Evolutionary conservation across 176 grass and related monocot species (phyloP), one percentile per base, ranked within the genome.

Genomic region (Puya raimondii): DNA sequence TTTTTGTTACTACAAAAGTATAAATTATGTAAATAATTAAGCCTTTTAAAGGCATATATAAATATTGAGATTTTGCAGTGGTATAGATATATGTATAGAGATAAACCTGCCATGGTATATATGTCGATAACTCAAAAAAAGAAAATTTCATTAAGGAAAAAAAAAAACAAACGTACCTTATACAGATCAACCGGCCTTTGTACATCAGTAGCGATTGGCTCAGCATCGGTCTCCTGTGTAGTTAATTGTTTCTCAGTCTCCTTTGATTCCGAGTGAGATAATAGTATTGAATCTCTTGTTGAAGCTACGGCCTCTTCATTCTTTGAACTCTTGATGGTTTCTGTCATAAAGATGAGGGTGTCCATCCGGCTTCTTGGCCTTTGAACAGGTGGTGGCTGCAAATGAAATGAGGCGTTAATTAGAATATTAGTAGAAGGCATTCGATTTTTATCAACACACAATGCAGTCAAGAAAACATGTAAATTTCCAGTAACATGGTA

Each of bases 141-240:
- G 33, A 42, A 42, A 42, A 42, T 42, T 42, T 42, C 33, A 42
- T 42, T 42, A 42, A 1, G 33, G 7, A 42, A 42, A 42, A 42
- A 61, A 61, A 61, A 13, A 58, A 20, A 18, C 6, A 58, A 22
- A 18, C 13, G 61, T 76, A 95, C 93, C 93, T 92, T 97, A 74
- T 92, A 96, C 68, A 96, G 86, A 90, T 97, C 93, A 81, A 92
- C 81, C 70, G 86, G 93, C 63, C 82, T 92, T 73, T 90, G 81
- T 56, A 92, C 63, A 74, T 63, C 65, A 61, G 66, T 64, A 27
- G 70, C 83, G 71, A 69, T 83, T 29, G 50, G 53, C 53, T 81
- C 81, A 77, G 83, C 69, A 42, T 85, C 81, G 85, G 65, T 48
- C 65, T 83, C 84, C 51, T 67, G 75, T 8, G 59, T 48, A 7